Base-by-base conservation (phyloP, 1,284 basidiomycete genomes). In the Leccinum brunneo-olivaceum region DNA sequence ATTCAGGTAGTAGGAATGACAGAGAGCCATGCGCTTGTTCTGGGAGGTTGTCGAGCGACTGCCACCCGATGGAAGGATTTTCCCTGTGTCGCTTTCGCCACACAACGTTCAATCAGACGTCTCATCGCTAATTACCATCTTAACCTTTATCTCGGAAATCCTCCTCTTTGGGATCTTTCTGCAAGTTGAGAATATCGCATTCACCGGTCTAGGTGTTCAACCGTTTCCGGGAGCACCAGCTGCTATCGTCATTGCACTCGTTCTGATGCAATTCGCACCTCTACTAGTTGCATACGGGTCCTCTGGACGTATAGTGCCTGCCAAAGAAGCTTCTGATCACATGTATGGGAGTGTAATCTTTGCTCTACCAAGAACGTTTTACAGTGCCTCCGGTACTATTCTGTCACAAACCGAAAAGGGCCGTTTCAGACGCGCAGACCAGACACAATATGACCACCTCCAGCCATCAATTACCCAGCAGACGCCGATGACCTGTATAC, bases 21-120 rank as follows among this genome's bases (percentile, higher is more conserved):
- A 7, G 25, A 49, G 15, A 45, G 33, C 5, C 25, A 60, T 12
- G 21, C 47, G 4, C n/a, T 63, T 25, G 46, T 59, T 5, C 47
- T 62, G n/a, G 57, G 56, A 34, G 60, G 59, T 6, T 61, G 60
- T 42, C 55, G 48, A 10, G 53, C 55, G 4, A 46, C 51, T 0
- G n/a, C 42, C 14, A 62, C 62, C 24, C 44, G 48, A 6, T 59
- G 57, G 57, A 62, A 52, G 40, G 39, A 52, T 18, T 63, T 62
- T 8, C 59, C 55, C 5, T 25, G 37, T 0, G 37, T 62, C n/a
- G 27, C 53, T 7, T 62, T 56, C 14, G 48, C 42, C 6, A 41
- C 25, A 9, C 49, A 27, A 3, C 45, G 18, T 11, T 62, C 61
- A 1, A 10, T n/a, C 4, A 55, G 9, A 32, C 50, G 57, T 6